Conservation (phyloP, 352 stramenopile genomes). For the Globisporangium irregulare region DNA sequence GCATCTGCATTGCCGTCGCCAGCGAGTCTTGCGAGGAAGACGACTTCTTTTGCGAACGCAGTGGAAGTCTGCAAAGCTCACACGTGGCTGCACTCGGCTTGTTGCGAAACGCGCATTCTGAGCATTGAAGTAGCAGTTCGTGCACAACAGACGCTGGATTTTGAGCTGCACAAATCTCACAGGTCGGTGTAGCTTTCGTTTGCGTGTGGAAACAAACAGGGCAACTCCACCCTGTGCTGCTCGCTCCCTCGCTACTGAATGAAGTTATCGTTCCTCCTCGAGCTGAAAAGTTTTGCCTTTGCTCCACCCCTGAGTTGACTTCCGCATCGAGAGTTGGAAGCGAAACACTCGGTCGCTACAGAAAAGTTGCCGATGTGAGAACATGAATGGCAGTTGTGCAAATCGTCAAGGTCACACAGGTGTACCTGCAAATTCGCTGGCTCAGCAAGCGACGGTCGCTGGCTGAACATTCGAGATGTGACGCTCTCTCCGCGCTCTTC, state of each 20-base stretch:
- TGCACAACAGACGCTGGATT: slow-evolving; percentile 56
- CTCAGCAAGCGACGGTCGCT: not conserved
- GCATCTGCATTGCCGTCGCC: not conserved
- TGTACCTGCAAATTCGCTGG: slow-evolving; percentile 3
- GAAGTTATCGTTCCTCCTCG: not conserved
- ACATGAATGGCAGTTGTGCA: not conserved
- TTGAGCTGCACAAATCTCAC: slow-evolving; percentile 74
- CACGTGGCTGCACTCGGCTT: slow-evolving; percentile 37
- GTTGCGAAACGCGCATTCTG: slow-evolving; percentile 67
- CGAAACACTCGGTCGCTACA: slow-evolving; percentile 6
- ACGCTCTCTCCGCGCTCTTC: not conserved
- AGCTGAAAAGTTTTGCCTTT: not conserved
- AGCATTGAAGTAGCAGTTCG: slow-evolving; percentile 54
- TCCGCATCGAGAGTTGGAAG: slow-evolving; percentile 10
- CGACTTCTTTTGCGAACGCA: slow-evolving; percentile 14
- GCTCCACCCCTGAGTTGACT: not conserved
- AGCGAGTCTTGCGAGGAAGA: not conserved
- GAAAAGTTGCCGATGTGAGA: not conserved
- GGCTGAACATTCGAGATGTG: not conserved
- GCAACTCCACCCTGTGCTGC: slow-evolving; percentile 41
- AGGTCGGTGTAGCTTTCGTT: slow-evolving; percentile 36
- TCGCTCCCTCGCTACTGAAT: not conserved
- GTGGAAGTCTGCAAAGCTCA: slow-evolving; percentile 52
- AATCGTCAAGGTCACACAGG: not conserved
- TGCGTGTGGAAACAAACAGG: slow-evolving; percentile 73